A percentile compares a stretch with the other conserved stretches of the same genome.
Conservation (phyloP, 179 eudicot genomes). For the Silene coronaria region DNA sequence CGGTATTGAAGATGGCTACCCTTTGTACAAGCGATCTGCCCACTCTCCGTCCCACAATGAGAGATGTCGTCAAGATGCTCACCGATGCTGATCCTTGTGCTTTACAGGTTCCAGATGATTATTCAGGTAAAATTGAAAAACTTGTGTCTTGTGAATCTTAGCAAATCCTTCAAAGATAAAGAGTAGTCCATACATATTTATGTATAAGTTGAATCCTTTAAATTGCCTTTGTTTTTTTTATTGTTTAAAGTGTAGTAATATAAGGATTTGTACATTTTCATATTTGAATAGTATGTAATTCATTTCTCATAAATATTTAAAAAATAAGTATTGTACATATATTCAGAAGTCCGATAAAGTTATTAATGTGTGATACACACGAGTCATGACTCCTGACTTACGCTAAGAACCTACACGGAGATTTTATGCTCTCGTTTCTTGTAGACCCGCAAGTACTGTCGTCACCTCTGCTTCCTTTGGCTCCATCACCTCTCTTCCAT, state of each 20-base stretch:
- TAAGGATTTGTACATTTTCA: too few species aligned
- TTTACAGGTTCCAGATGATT: constrained; percentile 10
- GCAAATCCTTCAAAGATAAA: background rate
- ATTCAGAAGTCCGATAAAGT: background rate
- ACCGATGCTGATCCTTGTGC: constrained; percentile 49
- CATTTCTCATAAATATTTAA: background rate
- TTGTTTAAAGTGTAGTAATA: background rate
- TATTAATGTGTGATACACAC: too few species aligned
- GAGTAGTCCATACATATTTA: background rate
- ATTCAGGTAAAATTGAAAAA: constrained; percentile 25
- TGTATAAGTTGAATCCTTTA: background rate
- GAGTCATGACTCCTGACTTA: too few species aligned
- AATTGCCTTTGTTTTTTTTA: background rate
- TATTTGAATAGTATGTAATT: too few species aligned
- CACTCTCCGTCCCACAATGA: constrained; percentile 62
- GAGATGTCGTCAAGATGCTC: constrained; percentile 78
- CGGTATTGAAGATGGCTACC: constrained; percentile 55
- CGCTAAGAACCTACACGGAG: too few species aligned
- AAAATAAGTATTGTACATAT: background rate
- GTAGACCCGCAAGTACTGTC: too few species aligned
- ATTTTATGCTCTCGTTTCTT: too few species aligned
- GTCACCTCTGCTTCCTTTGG: too few species aligned
- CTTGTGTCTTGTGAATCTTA: constrained; percentile 3
- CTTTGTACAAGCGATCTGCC: constrained; percentile 76
- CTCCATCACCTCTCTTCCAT: too few species aligned